Evolutionary conservation across 2,329 filamentous ascomycete genomes (phyloP).

Genomic region (Grosmannia huntii): DNA sequence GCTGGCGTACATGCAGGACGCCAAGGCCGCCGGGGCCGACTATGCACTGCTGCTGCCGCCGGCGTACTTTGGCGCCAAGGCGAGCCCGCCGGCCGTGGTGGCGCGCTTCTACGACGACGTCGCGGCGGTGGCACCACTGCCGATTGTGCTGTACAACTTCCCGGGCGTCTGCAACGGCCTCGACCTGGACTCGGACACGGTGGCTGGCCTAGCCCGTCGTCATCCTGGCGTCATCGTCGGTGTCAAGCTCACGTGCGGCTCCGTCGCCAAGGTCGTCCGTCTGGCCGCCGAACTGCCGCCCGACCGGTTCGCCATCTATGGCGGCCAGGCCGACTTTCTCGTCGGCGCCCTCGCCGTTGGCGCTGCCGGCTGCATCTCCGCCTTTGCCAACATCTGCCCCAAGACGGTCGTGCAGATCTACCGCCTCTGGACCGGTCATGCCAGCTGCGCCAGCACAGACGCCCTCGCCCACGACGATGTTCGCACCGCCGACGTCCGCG

Average conservation of each 20-base stretch:
- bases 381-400: conserved; percentile 50
- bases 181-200: conserved; percentile 52
- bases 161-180: conserved; percentile 55
- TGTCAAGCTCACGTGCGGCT: conserved; percentile 47
- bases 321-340: conserved; percentile 62
- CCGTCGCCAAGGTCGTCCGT: conserved; percentile 57
- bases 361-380: conserved; percentile 47
- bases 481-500: conserved; percentile 15
- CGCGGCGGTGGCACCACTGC: conserved; percentile 36
- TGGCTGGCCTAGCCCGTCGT: conserved; percentile 34
- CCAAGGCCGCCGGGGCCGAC: conserved; percentile 45
- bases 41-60: conserved; percentile 49
- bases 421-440: conserved; percentile 33
- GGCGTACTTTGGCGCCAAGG: conserved; percentile 49
- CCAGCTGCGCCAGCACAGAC: neutral
- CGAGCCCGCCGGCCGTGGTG: conserved; percentile 43
- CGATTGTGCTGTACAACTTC: conserved; percentile 56
- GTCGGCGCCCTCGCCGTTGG: conserved; percentile 45
- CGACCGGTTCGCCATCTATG: conserved; percentile 52
- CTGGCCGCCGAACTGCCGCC: conserved; percentile 37
- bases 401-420: conserved; percentile 46
- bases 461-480: neutral
- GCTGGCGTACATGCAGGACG: conserved; percentile 45
- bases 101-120: conserved; percentile 47
- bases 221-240: conserved; percentile 13